These are phyloP conservation scores for Bocquillonia castaneifolia DNA, from an alignment of 441 rosid genomes.

Conservation along the genomic window DNA sequence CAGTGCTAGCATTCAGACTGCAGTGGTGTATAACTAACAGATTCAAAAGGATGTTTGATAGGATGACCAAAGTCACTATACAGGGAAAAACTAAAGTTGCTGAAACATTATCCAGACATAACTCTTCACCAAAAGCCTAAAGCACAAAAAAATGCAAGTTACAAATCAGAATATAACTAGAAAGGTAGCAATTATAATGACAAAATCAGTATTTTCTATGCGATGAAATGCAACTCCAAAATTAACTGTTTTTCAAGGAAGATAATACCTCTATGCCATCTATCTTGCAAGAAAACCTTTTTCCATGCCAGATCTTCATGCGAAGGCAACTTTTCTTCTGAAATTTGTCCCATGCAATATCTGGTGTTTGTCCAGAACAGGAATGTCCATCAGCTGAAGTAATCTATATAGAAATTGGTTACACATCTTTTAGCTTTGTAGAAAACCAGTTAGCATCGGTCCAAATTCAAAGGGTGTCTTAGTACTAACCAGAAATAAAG, in stretches of 20 bases:
- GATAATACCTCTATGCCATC: constrained; percentile 67
- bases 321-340: constrained; percentile 56
- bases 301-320: constrained; percentile 65
- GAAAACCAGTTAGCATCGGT: constrained; percentile 15
- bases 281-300: constrained; percentile 70
- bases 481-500: constrained; percentile 61
- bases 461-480: constrained; percentile 13
- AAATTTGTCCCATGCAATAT: constrained; percentile 74
- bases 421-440: constrained; percentile 3
- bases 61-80: too few species aligned
- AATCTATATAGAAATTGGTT: constrained; percentile 43
- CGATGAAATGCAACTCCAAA: constrained; percentile 5
- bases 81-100: too few species aligned
- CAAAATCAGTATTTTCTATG: neutral
- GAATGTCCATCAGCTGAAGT: constrained; percentile 48
- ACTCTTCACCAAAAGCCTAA: too few species aligned
- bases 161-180: neutral
- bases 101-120: too few species aligned
- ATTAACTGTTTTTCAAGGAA: constrained; percentile 3
- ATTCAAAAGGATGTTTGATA: too few species aligned
- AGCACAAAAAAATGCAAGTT: too few species aligned
- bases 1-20: too few species aligned
- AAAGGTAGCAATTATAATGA: neutral
- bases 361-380: constrained; percentile 74
- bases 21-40: too few species aligned